Evolutionary conservation across 139 green algal species (phyloP), one percentile per base, ranked within the genome.

Genomic region (Ostreobium quekettii): DNA sequence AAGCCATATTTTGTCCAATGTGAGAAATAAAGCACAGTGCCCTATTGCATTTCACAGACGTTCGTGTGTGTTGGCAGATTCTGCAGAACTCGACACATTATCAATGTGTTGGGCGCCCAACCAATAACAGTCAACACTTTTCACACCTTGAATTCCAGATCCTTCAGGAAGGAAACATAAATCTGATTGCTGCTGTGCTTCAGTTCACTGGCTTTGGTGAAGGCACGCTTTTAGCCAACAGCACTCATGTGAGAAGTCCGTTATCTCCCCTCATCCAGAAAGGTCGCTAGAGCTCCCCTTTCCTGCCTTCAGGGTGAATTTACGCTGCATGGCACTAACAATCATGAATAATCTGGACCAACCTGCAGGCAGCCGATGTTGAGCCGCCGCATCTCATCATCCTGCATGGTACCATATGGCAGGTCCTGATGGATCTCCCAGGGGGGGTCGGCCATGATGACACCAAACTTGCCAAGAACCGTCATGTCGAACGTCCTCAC

Each of bases 391-490:
- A 93, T 91, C 78, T 95, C 88, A 32, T 93, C 77, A 64, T 95
- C 88, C 22, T 74, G 78, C 88, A 95, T 93, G 56, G 86, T 93
- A 48, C 88, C 88, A 48, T 95, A 95, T 2, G 88, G 88, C 67
- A 95, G 76, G 53, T 92, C 86, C 76, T 90, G 88, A 66, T 91
- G 84, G 48, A 93, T 92, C 73, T 93, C 82, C 88, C 88, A 95
- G 0, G 85, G 86, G 0, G 88, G 88, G 68, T 95, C 88, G 7
- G 88, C 81, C 88, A 95, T 95, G 78, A 95, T 91, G 11, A 95
- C 84, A 0, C 85, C 87, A 75, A 92, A 95, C 66, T 83, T 80
- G 38, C 78, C 78, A 38, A 87, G 70, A 30, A 91, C 75, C 3
- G 47, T 77, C 75, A 90, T 85, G 76, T 92, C 83, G 65, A 95